phyloP scores from a whole-genome alignment of 2,329 filamentous ascomycete species.

The Pseudogymnoascus sp. region DNA sequence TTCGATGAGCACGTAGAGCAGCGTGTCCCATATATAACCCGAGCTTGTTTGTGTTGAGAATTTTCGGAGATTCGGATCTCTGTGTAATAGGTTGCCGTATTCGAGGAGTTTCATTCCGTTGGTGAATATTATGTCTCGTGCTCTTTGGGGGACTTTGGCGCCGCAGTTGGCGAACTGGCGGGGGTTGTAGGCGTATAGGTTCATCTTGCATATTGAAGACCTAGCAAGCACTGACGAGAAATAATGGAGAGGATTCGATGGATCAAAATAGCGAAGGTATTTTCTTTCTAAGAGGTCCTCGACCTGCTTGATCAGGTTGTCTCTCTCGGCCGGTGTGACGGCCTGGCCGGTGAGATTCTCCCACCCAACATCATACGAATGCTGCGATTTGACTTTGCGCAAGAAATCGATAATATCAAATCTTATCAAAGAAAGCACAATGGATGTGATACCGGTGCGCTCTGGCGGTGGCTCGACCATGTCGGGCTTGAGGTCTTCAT shows the following conservation, averaged over 20 bases:
- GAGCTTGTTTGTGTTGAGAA: constrained; percentile 26
- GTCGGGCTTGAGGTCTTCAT: constrained; percentile 40
- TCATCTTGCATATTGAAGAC: constrained; percentile 22
- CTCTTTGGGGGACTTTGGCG: constrained; percentile 17
- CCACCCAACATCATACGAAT: constrained; percentile 15
- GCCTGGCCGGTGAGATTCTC: constrained; percentile 15
- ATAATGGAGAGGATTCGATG: constrained; percentile 22
- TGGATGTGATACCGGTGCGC: constrained; percentile 42
- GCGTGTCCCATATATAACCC: constrained; percentile 28
- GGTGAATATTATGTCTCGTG: constrained; percentile 21
- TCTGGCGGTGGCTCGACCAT: constrained; percentile 39
- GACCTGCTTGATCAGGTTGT: constrained; percentile 30
- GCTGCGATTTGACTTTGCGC: constrained; percentile 32
- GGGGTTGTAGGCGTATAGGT: constrained; percentile 20
- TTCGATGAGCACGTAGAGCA: constrained; percentile 29
- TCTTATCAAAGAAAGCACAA: constrained; percentile 19
- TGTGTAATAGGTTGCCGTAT: constrained; percentile 20
- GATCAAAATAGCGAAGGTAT: constrained; percentile 33
- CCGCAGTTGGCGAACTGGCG: constrained; percentile 15
- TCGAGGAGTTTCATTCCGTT: constrained; percentile 23
- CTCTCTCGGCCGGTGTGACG: constrained; percentile 15
- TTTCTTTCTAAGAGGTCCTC: constrained; percentile 31
- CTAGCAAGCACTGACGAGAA: constrained; percentile 14
- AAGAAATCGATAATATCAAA: constrained; percentile 38
- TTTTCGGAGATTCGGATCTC: constrained; percentile 22